phyloP scores from a whole-genome alignment of 192 early-diverging fungal genomes.

The Coemansia sp. region DNA sequence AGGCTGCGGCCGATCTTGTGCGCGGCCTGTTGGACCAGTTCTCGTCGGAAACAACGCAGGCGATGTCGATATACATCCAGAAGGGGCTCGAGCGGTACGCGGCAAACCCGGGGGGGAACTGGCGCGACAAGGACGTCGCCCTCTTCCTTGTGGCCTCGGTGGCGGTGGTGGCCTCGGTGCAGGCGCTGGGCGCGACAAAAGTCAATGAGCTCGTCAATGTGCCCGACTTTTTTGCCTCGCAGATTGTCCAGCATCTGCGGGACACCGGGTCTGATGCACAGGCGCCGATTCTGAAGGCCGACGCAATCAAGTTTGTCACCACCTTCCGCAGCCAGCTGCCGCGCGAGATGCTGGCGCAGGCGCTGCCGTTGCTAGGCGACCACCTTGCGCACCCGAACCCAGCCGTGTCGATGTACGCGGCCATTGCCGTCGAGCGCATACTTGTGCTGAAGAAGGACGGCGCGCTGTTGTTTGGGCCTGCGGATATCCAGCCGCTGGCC shows the following conservation, averaged over 20 bases:
- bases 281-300: slow-evolving; percentile 90
- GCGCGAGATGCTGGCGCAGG: slow-evolving; percentile 72
- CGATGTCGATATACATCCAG: slow-evolving; percentile 76
- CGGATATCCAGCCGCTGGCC: slow-evolving; percentile 70
- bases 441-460: slow-evolving; percentile 72
- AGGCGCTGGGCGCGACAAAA: slow-evolving; percentile 81
- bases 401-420: slow-evolving; percentile 90
- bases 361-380: slow-evolving; percentile 74
- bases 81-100: slow-evolving; percentile 73
- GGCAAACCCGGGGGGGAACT: slow-evolving; percentile 67
- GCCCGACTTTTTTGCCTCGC: slow-evolving; percentile 75
- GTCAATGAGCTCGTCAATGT: slow-evolving; percentile 84
- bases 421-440: slow-evolving; percentile 89
- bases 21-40: slow-evolving; percentile 90
- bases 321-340: slow-evolving; percentile 93
- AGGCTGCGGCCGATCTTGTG: slow-evolving; percentile 89
- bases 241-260: slow-evolving; percentile 86
- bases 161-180: slow-evolving; percentile 74
- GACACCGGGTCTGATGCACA: slow-evolving; percentile 63
- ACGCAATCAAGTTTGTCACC: slow-evolving; percentile 92
- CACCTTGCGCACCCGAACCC: slow-evolving; percentile 82
- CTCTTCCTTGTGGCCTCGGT: slow-evolving; percentile 90
- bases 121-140: slow-evolving; percentile 96
- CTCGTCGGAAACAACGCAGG: slow-evolving; percentile 78
- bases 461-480: slow-evolving; percentile 61